These are phyloP conservation scores for Nakazawaea wyomingensis DNA, from an alignment of 805 yeast genomes.

Conservation along the genomic window DNA sequence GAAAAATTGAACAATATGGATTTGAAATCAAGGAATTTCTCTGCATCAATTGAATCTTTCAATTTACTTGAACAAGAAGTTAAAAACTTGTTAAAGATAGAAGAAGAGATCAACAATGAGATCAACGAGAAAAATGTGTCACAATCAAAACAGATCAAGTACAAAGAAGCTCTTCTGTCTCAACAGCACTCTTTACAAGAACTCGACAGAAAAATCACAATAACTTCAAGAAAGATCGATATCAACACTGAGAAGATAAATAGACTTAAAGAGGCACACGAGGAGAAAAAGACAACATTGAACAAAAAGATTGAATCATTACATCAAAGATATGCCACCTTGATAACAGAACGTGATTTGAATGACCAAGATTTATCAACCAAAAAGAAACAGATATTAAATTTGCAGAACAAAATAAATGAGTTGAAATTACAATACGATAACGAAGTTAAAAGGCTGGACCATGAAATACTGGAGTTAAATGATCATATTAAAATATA, in stretches of 20 bases:
- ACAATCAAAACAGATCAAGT: conserved; percentile 29
- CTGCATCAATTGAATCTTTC: conserved; percentile 54
- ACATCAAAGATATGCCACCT: conserved; percentile 39
- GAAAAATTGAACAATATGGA: conserved; percentile 37
- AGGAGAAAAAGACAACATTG: conserved; percentile 37
- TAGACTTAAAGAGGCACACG: conserved; percentile 38
- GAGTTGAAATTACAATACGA: conserved; percentile 40
- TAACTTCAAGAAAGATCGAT: conserved; percentile 44
- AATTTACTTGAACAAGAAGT: conserved; percentile 44
- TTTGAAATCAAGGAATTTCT: conserved; percentile 41
- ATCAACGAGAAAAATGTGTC: conserved; percentile 37
- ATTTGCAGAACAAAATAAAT: conserved; percentile 34
- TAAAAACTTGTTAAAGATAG: conserved; percentile 33
- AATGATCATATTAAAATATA: conserved; percentile 52
- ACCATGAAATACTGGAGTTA: conserved; percentile 47
- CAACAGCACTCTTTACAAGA: conserved; percentile 33
- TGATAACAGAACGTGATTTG: conserved; percentile 42
- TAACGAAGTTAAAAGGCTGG: conserved; percentile 47
- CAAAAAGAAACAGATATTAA: conserved; percentile 42
- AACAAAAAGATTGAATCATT: conserved; percentile 38
- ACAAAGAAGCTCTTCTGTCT: conserved; percentile 37
- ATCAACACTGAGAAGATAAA: conserved; percentile 42
- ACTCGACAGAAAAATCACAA: conserved; percentile 36
- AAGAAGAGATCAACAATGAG: conserved; percentile 48
- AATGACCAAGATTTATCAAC: conserved; percentile 45